Evolutionary conservation across 257 asterid genomes (phyloP), one percentile per base, ranked within the genome.

Genomic region (Solanum chaucha): DNA sequence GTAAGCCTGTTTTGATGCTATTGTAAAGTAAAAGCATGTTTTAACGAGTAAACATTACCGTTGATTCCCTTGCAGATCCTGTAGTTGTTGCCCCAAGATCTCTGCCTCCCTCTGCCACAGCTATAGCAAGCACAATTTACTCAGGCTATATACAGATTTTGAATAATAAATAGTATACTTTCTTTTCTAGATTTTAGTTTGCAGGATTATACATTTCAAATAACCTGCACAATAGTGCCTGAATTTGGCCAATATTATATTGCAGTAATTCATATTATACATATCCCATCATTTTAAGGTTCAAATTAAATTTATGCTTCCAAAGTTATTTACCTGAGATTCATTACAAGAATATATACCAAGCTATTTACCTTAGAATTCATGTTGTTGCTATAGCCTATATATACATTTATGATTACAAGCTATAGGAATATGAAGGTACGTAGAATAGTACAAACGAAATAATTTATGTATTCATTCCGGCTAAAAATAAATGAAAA

Each of bases 91-190:
- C 94, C 95, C 90, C 77, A 94, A 89, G 35, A 86, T 90, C 86
- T 94, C 95, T 89, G 97, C 95, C 87, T 95, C 99, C 92, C 92
- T 92, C 92, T 92, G 96, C 99, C 99, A 96, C 89, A 94, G 91
- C 99, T 96, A 41, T 75, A 90, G 65, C 89, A 90, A 86, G 65
- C 36, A 72, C 14, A 48, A 82, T 14, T 8, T 84, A 26, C 26
- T 61, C 86, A 61, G 77, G 64, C 9, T 41, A 24, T 58, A 51
- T 17, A 78, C 5, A 24, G 61, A 77, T n/a, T 77, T 26, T 65
- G 72, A 65, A 65, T 5, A 4, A 61, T n/a, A 65, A 65, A 26
- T 65, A 5, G 19, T 7, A 1, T 12, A 65, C 73, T 65, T 65
- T 8, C 34, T 65, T 17, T 65, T 65, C 72, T 11, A 11, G 19